phyloP scores from a whole-genome alignment of 768 basidiomycete species.

The Coprinopsis cinerea region DNA sequence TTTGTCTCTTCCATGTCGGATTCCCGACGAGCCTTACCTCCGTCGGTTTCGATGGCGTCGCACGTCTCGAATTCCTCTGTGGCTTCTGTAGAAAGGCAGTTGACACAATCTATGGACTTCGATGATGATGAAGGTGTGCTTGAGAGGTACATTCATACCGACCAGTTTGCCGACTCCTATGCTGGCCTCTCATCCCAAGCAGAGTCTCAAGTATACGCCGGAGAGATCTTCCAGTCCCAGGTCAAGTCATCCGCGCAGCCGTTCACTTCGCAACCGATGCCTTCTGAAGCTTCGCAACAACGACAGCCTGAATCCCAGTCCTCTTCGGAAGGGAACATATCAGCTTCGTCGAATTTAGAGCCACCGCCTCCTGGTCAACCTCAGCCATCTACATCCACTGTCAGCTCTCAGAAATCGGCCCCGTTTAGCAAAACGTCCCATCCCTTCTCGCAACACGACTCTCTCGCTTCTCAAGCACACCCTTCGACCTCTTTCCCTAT shows the following conservation, averaged over 20 bases:
- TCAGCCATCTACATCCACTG: background rate
- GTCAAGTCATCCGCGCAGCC: background rate
- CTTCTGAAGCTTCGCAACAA: too few relatives aligned
- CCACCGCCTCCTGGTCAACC: background rate
- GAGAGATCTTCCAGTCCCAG: constrained; percentile 3
- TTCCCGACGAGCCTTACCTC: background rate
- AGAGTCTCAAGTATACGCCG: background rate
- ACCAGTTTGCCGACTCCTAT: background rate
- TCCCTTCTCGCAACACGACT: too few relatives aligned
- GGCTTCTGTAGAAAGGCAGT: constrained; percentile 40
- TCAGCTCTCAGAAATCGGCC: background rate
- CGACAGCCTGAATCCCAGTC: background rate
- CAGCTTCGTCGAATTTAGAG: background rate
- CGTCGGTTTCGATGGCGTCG: constrained; percentile 10
- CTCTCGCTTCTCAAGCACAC: too few relatives aligned
- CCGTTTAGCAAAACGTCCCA: background rate
- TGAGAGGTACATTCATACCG: background rate
- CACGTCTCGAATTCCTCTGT: constrained; percentile 24
- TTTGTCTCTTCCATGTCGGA: constrained; percentile 1
- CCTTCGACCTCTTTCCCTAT: background rate
- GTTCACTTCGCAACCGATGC: background rate
- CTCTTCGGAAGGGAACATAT: background rate
- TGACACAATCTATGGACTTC: constrained; percentile 34
- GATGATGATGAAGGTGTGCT: constrained; percentile 14
- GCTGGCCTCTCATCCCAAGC: background rate